Evolutionary conservation across 75 land plant genomes (phyloP).

Genomic region (Chamaecyparis obtusa): DNA sequence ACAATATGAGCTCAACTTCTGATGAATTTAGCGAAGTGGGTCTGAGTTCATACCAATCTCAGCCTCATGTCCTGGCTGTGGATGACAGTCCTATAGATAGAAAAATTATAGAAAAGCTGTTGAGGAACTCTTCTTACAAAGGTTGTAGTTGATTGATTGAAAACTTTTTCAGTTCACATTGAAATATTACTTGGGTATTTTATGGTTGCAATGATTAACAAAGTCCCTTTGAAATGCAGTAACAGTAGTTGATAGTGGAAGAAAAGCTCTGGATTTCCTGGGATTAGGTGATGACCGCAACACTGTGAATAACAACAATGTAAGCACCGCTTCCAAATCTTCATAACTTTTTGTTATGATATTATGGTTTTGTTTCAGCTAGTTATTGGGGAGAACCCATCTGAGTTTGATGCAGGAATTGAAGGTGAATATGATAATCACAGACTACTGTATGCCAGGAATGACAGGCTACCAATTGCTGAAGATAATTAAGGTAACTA

Average conservation of each 20-base stretch:
- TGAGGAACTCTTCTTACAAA: conserved; percentile 56
- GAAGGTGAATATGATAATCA: conserved; percentile 59
- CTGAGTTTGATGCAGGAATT: conserved; percentile 1
- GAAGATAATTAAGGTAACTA: conserved; percentile 54
- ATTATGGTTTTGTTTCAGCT: neutral
- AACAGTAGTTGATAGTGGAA: conserved; percentile 55
- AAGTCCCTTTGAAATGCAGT: conserved; percentile 20
- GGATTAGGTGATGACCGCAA: conserved; percentile 27
- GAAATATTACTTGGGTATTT: too few relatives aligned
- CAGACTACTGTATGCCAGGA: conserved; percentile 75
- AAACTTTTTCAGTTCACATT: too few relatives aligned
- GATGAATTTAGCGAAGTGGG: neutral
- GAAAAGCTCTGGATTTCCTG: conserved; percentile 52
- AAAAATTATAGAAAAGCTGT: conserved; percentile 58
- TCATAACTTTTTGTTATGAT: neutral
- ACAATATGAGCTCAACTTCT: neutral
- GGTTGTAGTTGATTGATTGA: conserved; percentile 18
- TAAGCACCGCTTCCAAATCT: neutral
- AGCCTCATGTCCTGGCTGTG: conserved; percentile 65
- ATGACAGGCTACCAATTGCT: conserved; percentile 69
- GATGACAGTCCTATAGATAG: conserved; percentile 70
- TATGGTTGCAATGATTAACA: neutral
- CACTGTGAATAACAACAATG: neutral
- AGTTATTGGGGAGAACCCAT: neutral
- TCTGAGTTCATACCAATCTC: neutral